Evolutionary conservation across 768 basidiomycete species (phyloP), one percentile per base, ranked within the genome.

Genomic region (Lepiota venenata): DNA sequence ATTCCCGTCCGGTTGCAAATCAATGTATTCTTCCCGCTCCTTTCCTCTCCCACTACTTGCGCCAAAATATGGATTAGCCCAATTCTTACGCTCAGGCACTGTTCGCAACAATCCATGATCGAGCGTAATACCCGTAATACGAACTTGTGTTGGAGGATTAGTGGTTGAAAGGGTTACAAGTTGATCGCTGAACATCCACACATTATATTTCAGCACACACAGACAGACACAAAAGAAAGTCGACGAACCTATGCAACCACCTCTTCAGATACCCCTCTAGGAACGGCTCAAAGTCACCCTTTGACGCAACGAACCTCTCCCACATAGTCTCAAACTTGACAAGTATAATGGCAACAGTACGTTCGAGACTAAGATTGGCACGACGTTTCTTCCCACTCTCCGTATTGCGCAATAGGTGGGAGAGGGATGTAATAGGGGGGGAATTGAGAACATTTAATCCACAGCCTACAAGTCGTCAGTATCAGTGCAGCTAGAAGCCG

Each of bases 1-100:
- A 66, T 99, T 99, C 47, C 94, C 93, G 63, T 98, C 94, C 1
- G 97, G 97, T 66, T 97, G 97, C 16, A 99, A 70, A 69, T 99
- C 94, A 49, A 98, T 86, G 64, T 80, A 95, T 21, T 72, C 75
- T 56, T 67, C 53, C 52, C 71, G 62, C 38, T 64, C 60, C 22
- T 39, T 39, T 15, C 57, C 55, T 32, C 2, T 11, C 32, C 32
- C 8, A 29, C 27, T 29, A 20, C 50, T 51, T 18, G 47, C 27
- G 37, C 58, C 18, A 50, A 60, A 44, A 39, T 57, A 52, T 35
- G 50, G 47, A 18, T 50, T 47, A 27, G 14, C 41, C 22, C 66
- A 64, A 68, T 18, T 70, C 65, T 56, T 66, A 25, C 74, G 70
- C 61, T 87, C 84, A 2, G 84, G 84, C 35, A 90, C 67, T 7